Base-by-base conservation (phyloP, 176 grass and related monocot genomes). In the Leersia perrieri region DNA sequence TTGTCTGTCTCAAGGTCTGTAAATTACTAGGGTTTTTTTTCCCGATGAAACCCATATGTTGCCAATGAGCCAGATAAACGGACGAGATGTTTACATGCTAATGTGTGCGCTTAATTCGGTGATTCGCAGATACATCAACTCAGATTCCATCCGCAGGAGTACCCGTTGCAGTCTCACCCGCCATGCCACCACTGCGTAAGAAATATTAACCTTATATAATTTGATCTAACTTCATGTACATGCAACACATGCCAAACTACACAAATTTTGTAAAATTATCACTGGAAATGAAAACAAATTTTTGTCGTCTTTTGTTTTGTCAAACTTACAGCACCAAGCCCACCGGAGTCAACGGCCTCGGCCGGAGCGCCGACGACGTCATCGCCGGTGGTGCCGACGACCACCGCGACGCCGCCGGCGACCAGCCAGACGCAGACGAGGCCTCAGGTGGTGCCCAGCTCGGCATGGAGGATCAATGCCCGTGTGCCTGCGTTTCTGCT, bases 131-230 rank as follows among this genome's bases (percentile, higher is more conserved):
- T 28, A 81, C 87, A 20, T 78, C 92, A 13, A 49, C 61, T 30
- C 75, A 88, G 34, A 75, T 80, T 55, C 89, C 89, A 26, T 35
- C 72, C 69, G 75, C 89, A 7, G 88, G 88, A 39, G 53, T 58
- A 58, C 90, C 92, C 6, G 72, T 78, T 65, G 80, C 87, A 8
- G 62, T 40, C 33, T 47, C 53, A n/a, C 94, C 94, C 33, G 33
- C 90, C 22, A 13, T 85, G 33, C 74, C 92, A 13, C 89, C 85
- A 9, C 72, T 94, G 2, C 58, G 92, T 98, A 94, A 92, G 88
- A 63, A 58, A 25, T 0, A 25, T 58, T 23, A 25, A 74, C 18
- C 58, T 79, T 53, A n/a, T n/a, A n/a, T n/a, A 15, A 41, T 41
- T 42, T 14, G 11, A 9, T 14, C 28, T 25, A 10, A 38, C 45